Percentiles rank a stretch among this genome's conserved stretches.
Conservation (phyloP, 2,329 filamentous ascomycete species). For the Albophoma yamanashiensis region DNA sequence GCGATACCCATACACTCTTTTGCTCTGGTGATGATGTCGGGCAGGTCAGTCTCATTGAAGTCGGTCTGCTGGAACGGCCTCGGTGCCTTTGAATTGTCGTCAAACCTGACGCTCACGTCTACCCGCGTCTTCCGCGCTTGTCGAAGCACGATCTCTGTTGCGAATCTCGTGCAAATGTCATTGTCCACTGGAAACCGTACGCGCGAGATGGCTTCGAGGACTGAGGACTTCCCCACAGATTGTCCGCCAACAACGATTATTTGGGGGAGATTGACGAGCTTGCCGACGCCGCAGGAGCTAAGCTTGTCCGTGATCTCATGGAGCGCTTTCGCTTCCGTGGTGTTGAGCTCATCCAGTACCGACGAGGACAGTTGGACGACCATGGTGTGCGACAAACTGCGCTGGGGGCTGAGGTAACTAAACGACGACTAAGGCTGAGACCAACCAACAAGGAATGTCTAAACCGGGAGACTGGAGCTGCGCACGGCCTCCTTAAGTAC, state of each 20-base stretch:
- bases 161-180: slow-evolving; percentile 47
- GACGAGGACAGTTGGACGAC: not conserved
- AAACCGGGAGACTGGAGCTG: not conserved
- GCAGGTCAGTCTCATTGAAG: slow-evolving; percentile 29
- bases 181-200: slow-evolving; percentile 48
- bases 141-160: slow-evolving; percentile 47
- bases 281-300: slow-evolving; percentile 34
- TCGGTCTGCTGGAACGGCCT: slow-evolving; percentile 18
- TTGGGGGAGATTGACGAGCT: slow-evolving; percentile 37
- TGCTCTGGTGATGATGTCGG: slow-evolving; percentile 38
- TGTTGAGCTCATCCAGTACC: slow-evolving; percentile 25
- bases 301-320: slow-evolving; percentile 43
- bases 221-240: slow-evolving; percentile 52
- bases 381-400: not conserved
- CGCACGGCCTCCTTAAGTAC: not conserved
- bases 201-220: slow-evolving; percentile 52
- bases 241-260: slow-evolving; percentile 51
- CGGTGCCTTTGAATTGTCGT: slow-evolving; percentile 10
- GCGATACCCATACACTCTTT: slow-evolving; percentile 36
- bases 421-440: not conserved
- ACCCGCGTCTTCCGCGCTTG: slow-evolving; percentile 23
- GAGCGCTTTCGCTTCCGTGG: slow-evolving; percentile 30
- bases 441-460: not conserved
- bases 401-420: not conserved
- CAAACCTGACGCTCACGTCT: slow-evolving; percentile 31